These are phyloP conservation scores for Spongospora subterranea DNA, from an alignment of 208 protist genomes.

Conservation along the genomic window DNA sequence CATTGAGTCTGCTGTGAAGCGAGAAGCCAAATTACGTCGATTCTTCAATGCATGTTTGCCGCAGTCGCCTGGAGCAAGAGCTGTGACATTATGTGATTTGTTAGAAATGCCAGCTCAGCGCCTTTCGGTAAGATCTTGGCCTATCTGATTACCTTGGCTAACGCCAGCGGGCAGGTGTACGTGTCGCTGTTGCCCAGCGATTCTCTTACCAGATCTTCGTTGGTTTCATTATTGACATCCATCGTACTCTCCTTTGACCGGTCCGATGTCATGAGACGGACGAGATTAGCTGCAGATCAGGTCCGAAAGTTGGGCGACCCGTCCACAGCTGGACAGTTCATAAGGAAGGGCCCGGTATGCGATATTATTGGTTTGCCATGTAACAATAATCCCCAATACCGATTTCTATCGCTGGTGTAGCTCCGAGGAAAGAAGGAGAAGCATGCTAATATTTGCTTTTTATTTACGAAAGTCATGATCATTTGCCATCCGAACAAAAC, in stretches of 20 bases:
- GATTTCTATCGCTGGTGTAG: background rate
- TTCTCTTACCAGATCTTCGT: background rate
- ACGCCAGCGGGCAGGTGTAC: too few species aligned
- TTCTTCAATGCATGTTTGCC: constrained; percentile 1
- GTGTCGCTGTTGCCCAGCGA: background rate
- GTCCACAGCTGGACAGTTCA: background rate
- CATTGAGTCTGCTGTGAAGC: background rate
- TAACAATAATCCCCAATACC: too few species aligned
- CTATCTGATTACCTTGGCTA: background rate
- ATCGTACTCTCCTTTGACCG: background rate
- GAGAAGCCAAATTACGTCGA: background rate
- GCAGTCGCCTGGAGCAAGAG: background rate
- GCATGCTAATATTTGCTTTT: background rate
- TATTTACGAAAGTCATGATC: background rate
- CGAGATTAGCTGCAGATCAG: background rate
- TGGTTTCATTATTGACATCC: constrained; percentile 13
- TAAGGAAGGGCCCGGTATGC: background rate
- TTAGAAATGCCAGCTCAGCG: constrained; percentile 28
- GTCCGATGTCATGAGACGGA: background rate
- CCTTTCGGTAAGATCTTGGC: background rate
- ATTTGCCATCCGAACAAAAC: background rate
- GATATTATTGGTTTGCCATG: background rate
- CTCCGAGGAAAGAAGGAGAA: background rate
- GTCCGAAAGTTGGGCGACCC: background rate
- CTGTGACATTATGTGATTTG: background rate